Percentiles rank a stretch among this genome's conserved stretches.
Conservation (phyloP, 1,139 yeast species). For the Hanseniaspora uvarum region DNA sequence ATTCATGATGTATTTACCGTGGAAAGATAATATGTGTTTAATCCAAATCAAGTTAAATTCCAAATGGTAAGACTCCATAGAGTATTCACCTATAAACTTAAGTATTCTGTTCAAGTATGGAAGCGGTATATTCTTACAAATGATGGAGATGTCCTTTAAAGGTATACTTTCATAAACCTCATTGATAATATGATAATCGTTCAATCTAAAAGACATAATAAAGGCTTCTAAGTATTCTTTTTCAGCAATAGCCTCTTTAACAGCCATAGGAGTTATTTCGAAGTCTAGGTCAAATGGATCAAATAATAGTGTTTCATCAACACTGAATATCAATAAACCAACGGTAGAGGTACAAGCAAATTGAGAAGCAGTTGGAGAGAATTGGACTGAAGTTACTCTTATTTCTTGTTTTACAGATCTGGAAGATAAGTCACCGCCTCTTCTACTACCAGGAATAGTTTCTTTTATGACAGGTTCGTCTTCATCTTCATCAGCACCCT, state of each 20-base stretch:
- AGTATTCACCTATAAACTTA: slow-evolving; percentile 57
- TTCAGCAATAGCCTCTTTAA: slow-evolving; percentile 51
- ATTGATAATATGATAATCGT: slow-evolving; percentile 65
- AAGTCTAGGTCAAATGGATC: slow-evolving; percentile 94
- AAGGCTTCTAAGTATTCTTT: slow-evolving; percentile 70
- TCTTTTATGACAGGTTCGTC: slow-evolving; percentile 38
- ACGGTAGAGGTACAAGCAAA: slow-evolving; percentile 96
- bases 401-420: slow-evolving; percentile 72
- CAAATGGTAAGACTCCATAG: slow-evolving; percentile 70
- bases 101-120: slow-evolving; percentile 64
- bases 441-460: slow-evolving; percentile 74
- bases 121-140: slow-evolving; percentile 58
- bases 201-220: slow-evolving; percentile 88
- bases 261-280: slow-evolving; percentile 78
- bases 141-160: slow-evolving; percentile 54
- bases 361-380: slow-evolving; percentile 83
- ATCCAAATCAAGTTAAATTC: slow-evolving; percentile 83
- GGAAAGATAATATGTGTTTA: slow-evolving; percentile 34
- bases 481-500: slow-evolving; percentile 74
- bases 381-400: slow-evolving; percentile 62
- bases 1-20: slow-evolving; percentile 62
- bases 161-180: slow-evolving; percentile 72
- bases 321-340: slow-evolving; percentile 73
- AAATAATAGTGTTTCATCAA: slow-evolving; percentile 64
- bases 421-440: slow-evolving; percentile 74